Conservation (phyloP, 257 asterid species). For the Asclepias syriaca region DNA sequence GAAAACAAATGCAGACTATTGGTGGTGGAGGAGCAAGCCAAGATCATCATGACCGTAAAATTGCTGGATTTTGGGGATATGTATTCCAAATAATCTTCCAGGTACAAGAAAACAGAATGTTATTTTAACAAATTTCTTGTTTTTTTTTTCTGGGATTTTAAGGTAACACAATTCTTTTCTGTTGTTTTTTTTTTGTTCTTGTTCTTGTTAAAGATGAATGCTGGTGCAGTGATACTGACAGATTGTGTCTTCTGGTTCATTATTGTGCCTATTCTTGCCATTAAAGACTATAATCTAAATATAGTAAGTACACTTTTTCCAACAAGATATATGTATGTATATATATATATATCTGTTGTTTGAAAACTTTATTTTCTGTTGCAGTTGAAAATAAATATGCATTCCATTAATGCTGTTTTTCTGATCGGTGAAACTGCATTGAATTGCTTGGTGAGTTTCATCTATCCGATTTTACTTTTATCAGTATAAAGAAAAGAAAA, state of each 20-base stretch:
- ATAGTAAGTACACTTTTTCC: conserved; percentile 60
- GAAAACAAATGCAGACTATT: conserved; percentile 25
- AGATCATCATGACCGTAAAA: conserved; percentile 26
- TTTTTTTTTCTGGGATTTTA: not conserved
- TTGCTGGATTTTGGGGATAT: conserved; percentile 71
- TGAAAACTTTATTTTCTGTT: not conserved
- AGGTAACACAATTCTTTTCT: not conserved
- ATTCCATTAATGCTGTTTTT: conserved; percentile 73
- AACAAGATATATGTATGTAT: too few species aligned
- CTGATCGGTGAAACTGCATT: conserved; percentile 82
- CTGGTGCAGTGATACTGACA: conserved; percentile 90
- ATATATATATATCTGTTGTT: not conserved
- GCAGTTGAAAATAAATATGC: conserved; percentile 94
- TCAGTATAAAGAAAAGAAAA: too few species aligned
- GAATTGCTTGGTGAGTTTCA: conserved; percentile 63
- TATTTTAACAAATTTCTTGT: not conserved
- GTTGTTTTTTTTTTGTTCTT: not conserved
- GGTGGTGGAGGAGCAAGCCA: conserved; percentile 21
- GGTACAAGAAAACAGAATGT: conserved; percentile 31
- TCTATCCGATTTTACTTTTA: not conserved
- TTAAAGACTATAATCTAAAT: conserved; percentile 68
- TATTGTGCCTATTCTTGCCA: conserved; percentile 75
- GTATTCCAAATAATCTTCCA: conserved; percentile 78
- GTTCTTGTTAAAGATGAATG: conserved; percentile 62
- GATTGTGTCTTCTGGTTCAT: conserved; percentile 91